phyloP scores from a whole-genome alignment of 2,329 filamentous ascomycete species.

The Daldinia sp. region DNA sequence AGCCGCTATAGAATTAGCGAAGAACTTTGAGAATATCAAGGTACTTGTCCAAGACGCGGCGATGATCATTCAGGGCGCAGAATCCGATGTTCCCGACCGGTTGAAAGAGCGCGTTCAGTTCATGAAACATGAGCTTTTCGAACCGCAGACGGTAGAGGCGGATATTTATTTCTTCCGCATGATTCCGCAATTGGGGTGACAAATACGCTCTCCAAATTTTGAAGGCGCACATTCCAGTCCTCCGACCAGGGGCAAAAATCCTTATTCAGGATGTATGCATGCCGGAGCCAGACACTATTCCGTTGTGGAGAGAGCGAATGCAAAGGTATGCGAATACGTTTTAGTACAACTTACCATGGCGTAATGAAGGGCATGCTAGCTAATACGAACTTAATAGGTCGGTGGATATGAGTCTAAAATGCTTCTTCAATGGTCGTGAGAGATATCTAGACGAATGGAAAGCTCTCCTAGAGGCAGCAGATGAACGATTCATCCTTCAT shows the following conservation, averaged over 20 bases:
- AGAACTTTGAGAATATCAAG: conserved; percentile 36
- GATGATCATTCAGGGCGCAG: conserved; percentile 38
- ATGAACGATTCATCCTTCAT: not conserved
- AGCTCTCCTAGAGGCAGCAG: not conserved
- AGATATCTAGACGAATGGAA: not conserved
- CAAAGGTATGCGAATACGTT: conserved; percentile 25
- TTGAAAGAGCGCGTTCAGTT: conserved; percentile 45
- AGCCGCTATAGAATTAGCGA: conserved; percentile 21
- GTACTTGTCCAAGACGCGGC: conserved; percentile 45
- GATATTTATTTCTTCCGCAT: conserved; percentile 46
- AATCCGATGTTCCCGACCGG: conserved; percentile 33
- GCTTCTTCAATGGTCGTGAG: not conserved
- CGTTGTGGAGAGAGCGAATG: conserved; percentile 38
- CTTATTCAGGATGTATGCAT: conserved; percentile 43
- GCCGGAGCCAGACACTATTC: conserved; percentile 30
- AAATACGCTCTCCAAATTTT: conserved; percentile 44
- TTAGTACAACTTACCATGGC: not conserved
- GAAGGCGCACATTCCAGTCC: conserved; percentile 45
- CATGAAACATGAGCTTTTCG: conserved; percentile 44
- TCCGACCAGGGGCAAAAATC: conserved; percentile 42
- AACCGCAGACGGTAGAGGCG: conserved; percentile 39
- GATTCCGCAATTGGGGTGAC: conserved; percentile 43
- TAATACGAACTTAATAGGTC: too few relatives aligned
- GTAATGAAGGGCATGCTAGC: too few relatives aligned
- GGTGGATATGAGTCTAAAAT: not conserved